A percentile compares a stretch with the other conserved stretches of the same genome.
These are phyloP conservation scores for Fragaria ananassa DNA, from an alignment of 306 rosid genomes.

Conservation along the genomic window DNA sequence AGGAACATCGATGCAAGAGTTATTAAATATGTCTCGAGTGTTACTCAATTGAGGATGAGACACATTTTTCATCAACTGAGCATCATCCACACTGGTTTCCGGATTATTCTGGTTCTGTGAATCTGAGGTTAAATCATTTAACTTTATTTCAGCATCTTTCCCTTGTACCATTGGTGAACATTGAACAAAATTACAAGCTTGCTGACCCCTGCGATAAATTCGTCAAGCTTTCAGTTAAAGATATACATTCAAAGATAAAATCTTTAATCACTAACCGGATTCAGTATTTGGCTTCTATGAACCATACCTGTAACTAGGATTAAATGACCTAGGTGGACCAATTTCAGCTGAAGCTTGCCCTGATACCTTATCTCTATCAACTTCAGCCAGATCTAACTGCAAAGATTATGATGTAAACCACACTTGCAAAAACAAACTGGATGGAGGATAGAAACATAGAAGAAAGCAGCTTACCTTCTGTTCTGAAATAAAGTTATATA, in stretches of 20 bases:
- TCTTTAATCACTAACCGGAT: not conserved
- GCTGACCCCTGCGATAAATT: constrained; percentile 44
- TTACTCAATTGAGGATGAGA: constrained; percentile 16
- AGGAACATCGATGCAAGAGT: constrained; percentile 29
- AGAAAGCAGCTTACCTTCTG: constrained; percentile 52
- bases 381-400: constrained; percentile 74
- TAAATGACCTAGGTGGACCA: constrained; percentile 32
- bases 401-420: constrained; percentile 27
- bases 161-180: constrained; percentile 26
- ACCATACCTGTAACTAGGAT: constrained; percentile 48
- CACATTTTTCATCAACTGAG: constrained; percentile 11
- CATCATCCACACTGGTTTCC: constrained; percentile 27
- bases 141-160: constrained; percentile 40
- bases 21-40: constrained; percentile 24
- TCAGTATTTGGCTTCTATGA: constrained; percentile 15
- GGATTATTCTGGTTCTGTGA: constrained; percentile 28
- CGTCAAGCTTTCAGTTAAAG: constrained; percentile 22
- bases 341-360: constrained; percentile 75
- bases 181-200: constrained; percentile 36
- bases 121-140: constrained; percentile 30
- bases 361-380: constrained; percentile 74
- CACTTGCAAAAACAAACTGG: constrained; percentile 14
- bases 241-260: constrained; percentile 7
- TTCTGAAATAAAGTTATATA: constrained; percentile 77
- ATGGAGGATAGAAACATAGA: constrained; percentile 22